phyloP scores from a whole-genome alignment of 2,329 filamentous ascomycete genomes.

The Whalleya microplaca region DNA sequence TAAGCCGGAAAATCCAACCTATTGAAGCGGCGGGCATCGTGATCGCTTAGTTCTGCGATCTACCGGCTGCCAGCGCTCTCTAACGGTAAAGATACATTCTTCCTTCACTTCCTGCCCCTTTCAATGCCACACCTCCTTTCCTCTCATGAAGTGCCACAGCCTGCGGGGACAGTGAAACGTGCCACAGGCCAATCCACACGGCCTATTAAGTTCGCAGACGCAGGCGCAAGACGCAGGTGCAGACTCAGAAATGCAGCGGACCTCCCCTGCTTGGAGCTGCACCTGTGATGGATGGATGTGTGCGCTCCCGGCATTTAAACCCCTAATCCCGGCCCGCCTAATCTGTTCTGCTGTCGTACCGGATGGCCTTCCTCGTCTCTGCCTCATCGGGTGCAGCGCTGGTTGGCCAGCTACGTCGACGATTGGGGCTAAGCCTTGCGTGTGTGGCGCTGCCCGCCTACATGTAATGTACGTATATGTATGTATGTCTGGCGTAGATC shows the following conservation, averaged over 20 bases:
- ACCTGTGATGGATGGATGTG: slow-evolving; percentile 13
- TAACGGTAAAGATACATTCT: neutral
- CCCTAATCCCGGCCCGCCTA: slow-evolving; percentile 13
- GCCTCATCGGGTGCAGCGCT: slow-evolving; percentile 20
- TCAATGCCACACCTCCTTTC: slow-evolving; percentile 10
- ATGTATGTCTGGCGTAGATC: slow-evolving; percentile 21
- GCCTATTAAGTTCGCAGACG: neutral
- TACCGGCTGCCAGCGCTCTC: neutral
- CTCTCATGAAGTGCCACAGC: slow-evolving; percentile 26
- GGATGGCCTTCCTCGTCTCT: slow-evolving; percentile 21
- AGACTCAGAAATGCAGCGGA: slow-evolving; percentile 2
- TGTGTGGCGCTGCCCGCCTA: neutral
- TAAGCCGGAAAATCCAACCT: neutral
- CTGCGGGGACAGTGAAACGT: slow-evolving; percentile 29
- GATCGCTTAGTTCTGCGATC: neutral
- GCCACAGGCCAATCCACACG: slow-evolving; percentile 10
- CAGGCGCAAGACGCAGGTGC: neutral
- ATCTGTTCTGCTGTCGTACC: slow-evolving; percentile 15
- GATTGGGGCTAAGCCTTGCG: slow-evolving; percentile 19
- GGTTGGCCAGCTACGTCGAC: slow-evolving; percentile 15
- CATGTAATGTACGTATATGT: neutral
- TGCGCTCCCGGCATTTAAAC: slow-evolving; percentile 15
- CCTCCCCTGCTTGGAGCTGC: slow-evolving; percentile 3
- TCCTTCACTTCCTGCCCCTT: slow-evolving; percentile 6
- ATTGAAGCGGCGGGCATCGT: neutral